These are phyloP conservation scores for Ceratobasidium sp. DNA, from an alignment of 1,284 basidiomycete species.

Conservation along the genomic window DNA sequence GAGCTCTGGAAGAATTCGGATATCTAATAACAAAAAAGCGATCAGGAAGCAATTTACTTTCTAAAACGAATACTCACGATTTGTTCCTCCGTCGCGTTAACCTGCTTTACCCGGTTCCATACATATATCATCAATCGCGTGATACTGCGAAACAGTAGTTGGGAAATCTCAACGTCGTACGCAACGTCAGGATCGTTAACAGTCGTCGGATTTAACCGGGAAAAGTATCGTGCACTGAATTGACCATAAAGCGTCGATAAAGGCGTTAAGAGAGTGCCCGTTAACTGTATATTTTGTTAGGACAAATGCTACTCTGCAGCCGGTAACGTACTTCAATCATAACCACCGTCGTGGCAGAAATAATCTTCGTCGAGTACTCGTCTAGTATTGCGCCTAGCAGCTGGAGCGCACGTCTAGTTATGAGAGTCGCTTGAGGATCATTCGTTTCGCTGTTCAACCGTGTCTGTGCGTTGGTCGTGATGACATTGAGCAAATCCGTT, in stretches of 20 bases:
- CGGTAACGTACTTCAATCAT: constrained; percentile 59
- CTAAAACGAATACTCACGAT: constrained; percentile 65
- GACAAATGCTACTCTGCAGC: background rate
- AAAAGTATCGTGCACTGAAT: constrained; percentile 63
- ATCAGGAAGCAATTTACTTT: background rate
- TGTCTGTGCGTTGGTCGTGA: constrained; percentile 67
- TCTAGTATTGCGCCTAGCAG: constrained; percentile 75
- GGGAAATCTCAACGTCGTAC: constrained; percentile 71
- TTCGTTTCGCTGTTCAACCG: constrained; percentile 62
- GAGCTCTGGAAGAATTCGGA: constrained; percentile 74
- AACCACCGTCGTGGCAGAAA: constrained; percentile 73
- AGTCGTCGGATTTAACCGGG: constrained; percentile 56
- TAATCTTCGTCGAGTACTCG: constrained; percentile 75
- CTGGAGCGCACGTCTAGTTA: constrained; percentile 71
- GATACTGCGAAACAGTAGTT: constrained; percentile 78
- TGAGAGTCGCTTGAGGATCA: constrained; percentile 64
- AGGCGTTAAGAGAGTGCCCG: constrained; percentile 23
- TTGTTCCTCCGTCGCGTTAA: constrained; percentile 61
- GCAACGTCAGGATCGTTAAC: constrained; percentile 60
- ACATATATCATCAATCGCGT: constrained; percentile 75
- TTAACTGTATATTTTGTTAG: constrained; percentile 27
- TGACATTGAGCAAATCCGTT: constrained; percentile 67
- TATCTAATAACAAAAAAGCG: constrained; percentile 53
- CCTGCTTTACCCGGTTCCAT: constrained; percentile 69
- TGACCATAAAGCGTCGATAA: constrained; percentile 72